These are phyloP conservation scores for Cephalotrichum gorgonifer DNA, from an alignment of 2,329 filamentous ascomycete genomes.

Conservation along the genomic window DNA sequence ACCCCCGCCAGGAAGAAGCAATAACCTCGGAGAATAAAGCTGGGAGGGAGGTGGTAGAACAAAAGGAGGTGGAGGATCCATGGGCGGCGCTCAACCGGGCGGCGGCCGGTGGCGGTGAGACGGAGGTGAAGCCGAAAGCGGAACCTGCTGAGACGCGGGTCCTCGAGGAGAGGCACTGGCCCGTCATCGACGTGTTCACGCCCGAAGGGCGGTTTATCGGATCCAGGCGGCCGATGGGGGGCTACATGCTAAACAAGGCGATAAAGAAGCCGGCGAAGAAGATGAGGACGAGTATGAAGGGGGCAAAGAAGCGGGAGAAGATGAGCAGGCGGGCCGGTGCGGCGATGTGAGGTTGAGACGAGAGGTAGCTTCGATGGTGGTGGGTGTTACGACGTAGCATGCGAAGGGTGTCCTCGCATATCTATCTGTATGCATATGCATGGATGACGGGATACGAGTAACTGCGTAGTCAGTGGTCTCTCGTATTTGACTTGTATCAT, in stretches of 20 bases:
- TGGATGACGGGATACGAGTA: no score
- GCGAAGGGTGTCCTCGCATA: neutral
- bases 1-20: neutral
- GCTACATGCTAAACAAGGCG: conserved; percentile 54
- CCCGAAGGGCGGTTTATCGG: conserved; percentile 76
- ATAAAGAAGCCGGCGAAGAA: conserved; percentile 12
- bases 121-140: conserved; percentile 4
- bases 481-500: no score
- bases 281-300: conserved; percentile 60
- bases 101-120: conserved; percentile 6
- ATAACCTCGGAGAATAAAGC: conserved; percentile 12
- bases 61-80: conserved; percentile 10
- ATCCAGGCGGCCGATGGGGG: conserved; percentile 57
- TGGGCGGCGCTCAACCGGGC: conserved; percentile 7
- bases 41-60: conserved; percentile 7
- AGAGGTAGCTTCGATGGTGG: neutral
- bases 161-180: conserved; percentile 36
- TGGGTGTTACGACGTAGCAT: neutral
- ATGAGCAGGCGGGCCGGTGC: conserved; percentile 15
- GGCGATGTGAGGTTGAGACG: conserved; percentile 13
- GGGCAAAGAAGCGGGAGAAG: conserved; percentile 43
- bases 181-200: conserved; percentile 72
- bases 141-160: conserved; percentile 7
- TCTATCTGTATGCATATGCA: neutral
- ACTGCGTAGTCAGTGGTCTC: no score